Evolutionary conservation across 306 rosid genomes (phyloP), one percentile per base, ranked within the genome.

Genomic region (Acacia confusa): DNA sequence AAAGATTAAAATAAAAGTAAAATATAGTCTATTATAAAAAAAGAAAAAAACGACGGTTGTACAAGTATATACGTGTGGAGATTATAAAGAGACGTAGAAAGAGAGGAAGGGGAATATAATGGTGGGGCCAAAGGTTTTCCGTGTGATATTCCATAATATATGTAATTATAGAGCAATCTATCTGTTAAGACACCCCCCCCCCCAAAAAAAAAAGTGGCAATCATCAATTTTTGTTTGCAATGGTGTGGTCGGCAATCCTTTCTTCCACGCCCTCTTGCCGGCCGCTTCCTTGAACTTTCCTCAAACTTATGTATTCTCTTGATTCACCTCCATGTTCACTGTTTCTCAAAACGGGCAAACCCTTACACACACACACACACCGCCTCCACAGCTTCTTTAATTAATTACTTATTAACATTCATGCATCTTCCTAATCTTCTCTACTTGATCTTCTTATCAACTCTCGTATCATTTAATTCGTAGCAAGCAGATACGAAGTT

Each of bases 231-330:
- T 11, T 40, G 4, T n/a, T 69, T 22, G 15, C 15, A 91, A 92
- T 90, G 94, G 91, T 81, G n/a, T 58, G 92, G 89, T 88, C 90
- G 90, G 85, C 86, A 73, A 83, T 79, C 85, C 93, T 76, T 76
- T 5, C 70, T 82, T 81, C 90, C 89, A 88, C 61, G 25, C 58
- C 24, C 22, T 52, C 24, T 52, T 52, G 86, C 78, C 89, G 83
- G 70, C 70, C 72, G 13, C 52, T 20, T 12, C 73, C n/a, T 19
- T 38, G 17, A 20, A 75, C 73, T 82, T 86, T 71, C 80, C 80
- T 76, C 41, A 14, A 9, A 45, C 86, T 34, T 78, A 43, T 71
- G 25, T 66, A 81, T 45, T 20, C 32, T 6, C 2, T 25, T 41
- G 32, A 53, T 69, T 22, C 52, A 41, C 8, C 22, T 22, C 12